Evolutionary conservation across 768 basidiomycete genomes (phyloP).

Genomic region (Suillus tomentosus): DNA sequence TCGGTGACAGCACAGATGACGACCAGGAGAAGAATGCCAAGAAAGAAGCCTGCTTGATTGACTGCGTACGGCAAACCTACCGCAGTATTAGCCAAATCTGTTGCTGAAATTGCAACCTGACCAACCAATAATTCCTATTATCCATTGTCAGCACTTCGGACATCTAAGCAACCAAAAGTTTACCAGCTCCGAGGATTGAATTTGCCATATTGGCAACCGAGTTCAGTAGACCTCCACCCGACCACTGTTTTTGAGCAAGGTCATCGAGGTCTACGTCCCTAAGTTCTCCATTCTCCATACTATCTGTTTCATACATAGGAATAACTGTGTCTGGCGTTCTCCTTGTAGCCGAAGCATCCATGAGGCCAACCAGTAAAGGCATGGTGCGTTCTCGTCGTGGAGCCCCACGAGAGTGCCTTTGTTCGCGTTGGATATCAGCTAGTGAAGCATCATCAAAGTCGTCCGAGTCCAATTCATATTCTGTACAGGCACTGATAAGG

Average conservation of each 20-base stretch:
- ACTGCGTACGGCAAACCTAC: slow-evolving; percentile 92
- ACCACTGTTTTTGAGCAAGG: slow-evolving; percentile 61
- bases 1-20: slow-evolving; percentile 85
- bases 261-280: slow-evolving; percentile 52
- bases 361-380: too few species aligned
- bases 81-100: slow-evolving; percentile 14
- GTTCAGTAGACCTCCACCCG: slow-evolving; percentile 75
- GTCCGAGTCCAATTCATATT: slow-evolving; percentile 84
- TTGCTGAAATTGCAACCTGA: slow-evolving; percentile 8
- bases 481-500: slow-evolving; percentile 40
- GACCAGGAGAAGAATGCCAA: slow-evolving; percentile 81
- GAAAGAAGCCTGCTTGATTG: slow-evolving; percentile 91
- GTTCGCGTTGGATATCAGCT: slow-evolving; percentile 33
- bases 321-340: too few species aligned
- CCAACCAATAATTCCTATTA: slow-evolving; percentile 72
- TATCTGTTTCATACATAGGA: too few species aligned
- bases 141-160: slow-evolving; percentile 15
- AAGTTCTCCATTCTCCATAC: too few species aligned
- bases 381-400: slow-evolving; percentile 48
- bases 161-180: slow-evolving; percentile 24
- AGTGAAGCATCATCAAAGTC: slow-evolving; percentile 63
- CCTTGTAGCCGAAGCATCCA: too few species aligned
- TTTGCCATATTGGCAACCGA: slow-evolving; percentile 95
- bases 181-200: slow-evolving; percentile 91
- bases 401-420: slow-evolving; percentile 22